Evolutionary conservation across 495 filamentous ascomycete genomes (phyloP).

Genomic region (Rostrohypoxylon terebratum): DNA sequence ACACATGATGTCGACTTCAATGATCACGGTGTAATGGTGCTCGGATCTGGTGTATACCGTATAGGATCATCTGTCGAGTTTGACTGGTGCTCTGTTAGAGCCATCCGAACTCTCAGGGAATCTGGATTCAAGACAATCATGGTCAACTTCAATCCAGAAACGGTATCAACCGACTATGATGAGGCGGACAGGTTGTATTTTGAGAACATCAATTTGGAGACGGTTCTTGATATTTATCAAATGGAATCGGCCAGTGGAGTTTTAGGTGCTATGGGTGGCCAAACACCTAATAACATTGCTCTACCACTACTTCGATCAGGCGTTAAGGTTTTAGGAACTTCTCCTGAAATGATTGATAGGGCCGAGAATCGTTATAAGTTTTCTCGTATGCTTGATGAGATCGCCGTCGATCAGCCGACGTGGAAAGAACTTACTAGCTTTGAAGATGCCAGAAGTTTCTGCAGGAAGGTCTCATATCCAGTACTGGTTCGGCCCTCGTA

Average conservation of each 20-base stretch:
- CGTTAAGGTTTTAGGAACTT: constrained; percentile 92
- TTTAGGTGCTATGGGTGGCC: constrained; percentile 97
- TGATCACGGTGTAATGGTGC: constrained; percentile 93
- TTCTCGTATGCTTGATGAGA: constrained; percentile 94
- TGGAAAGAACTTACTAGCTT: constrained; percentile 98
- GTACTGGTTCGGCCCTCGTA: constrained; percentile 95
- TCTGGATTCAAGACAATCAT: constrained; percentile 95
- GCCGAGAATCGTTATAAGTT: constrained; percentile 99
- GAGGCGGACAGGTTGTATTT: constrained; percentile 97
- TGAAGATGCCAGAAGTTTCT: constrained; percentile 86
- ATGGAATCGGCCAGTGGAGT: constrained; percentile 88
- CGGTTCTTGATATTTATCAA: constrained; percentile 94
- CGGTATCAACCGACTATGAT: constrained; percentile 94
- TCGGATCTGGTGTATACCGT: constrained; percentile 96
- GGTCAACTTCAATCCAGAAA: constrained; percentile 98
- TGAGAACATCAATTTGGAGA: constrained; percentile 96
- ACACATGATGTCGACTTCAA: constrained; percentile 87
- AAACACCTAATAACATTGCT: constrained; percentile 98
- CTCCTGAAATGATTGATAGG: constrained; percentile 97
- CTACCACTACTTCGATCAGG: constrained; percentile 88
- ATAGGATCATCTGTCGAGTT: constrained; percentile 99
- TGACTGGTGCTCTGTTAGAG: constrained; percentile 98
- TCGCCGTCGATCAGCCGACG: constrained; percentile 95
- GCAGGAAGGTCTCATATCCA: constrained; percentile 85
- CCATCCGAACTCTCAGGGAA: constrained; percentile 91